phyloP scores from a whole-genome alignment of 2,329 filamentous ascomycete species.

The Trichoderma cornu-damae region DNA sequence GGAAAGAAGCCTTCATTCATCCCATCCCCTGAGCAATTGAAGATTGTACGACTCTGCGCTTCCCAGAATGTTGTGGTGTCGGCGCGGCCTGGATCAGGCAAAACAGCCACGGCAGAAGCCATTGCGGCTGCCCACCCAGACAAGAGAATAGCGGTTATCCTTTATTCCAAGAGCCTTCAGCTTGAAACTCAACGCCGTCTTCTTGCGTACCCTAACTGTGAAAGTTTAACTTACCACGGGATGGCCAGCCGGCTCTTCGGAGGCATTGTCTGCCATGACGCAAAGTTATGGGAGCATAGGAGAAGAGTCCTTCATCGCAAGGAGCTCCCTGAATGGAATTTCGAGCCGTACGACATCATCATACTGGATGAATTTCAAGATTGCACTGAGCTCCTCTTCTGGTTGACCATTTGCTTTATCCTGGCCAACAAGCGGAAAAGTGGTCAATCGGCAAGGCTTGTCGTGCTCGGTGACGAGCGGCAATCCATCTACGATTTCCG shows the following conservation, averaged over 20 bases:
- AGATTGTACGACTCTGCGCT: slow-evolving; percentile 24
- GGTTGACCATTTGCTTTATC: slow-evolving; percentile 27
- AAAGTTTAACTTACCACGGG: background rate
- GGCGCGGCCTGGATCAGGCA: slow-evolving; percentile 31
- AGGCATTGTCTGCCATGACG: background rate
- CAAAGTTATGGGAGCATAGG: background rate
- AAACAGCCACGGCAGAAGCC: slow-evolving; percentile 30
- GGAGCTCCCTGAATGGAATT: slow-evolving; percentile 23
- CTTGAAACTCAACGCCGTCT: slow-evolving; percentile 3
- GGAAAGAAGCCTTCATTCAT: slow-evolving; percentile 5
- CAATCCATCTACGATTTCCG: slow-evolving; percentile 30
- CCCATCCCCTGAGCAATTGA: slow-evolving; percentile 27
- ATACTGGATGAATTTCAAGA: slow-evolving; percentile 33
- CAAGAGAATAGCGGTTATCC: slow-evolving; percentile 24
- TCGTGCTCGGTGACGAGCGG: slow-evolving; percentile 30
- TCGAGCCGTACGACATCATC: slow-evolving; percentile 29
- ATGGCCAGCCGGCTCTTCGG: slow-evolving; percentile 4
- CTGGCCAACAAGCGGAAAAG: slow-evolving; percentile 21
- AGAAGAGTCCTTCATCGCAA: background rate
- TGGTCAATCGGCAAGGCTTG: slow-evolving; percentile 22
- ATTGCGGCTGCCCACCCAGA: slow-evolving; percentile 26
- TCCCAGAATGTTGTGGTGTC: slow-evolving; percentile 31
- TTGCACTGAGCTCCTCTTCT: slow-evolving; percentile 28
- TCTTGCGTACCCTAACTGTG: background rate
- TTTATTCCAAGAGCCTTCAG: slow-evolving; percentile 25